phyloP scores from a whole-genome alignment of 2,329 filamentous ascomycete species.

The Penicillium sp. region DNA sequence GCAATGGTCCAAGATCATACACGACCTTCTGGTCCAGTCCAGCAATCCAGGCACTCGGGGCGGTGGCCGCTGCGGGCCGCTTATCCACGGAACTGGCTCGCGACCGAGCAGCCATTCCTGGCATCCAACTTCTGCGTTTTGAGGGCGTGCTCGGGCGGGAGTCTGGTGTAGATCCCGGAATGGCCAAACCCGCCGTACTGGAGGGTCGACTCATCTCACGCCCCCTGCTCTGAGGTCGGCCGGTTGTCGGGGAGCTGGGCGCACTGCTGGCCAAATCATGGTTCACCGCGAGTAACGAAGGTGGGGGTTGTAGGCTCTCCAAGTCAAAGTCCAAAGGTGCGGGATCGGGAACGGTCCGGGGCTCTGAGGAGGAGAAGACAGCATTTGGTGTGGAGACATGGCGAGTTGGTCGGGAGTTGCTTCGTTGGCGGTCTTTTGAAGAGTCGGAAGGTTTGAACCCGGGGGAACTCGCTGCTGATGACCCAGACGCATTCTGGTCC shows the following conservation, averaged over 20 bases:
- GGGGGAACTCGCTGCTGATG: slow-evolving; percentile 26
- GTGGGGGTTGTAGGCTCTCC: slow-evolving; percentile 39
- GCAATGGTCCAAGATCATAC: slow-evolving; percentile 55
- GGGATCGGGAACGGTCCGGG: slow-evolving; percentile 23
- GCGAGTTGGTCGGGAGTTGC: slow-evolving; percentile 34
- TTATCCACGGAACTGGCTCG: slow-evolving; percentile 35
- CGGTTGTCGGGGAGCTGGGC: slow-evolving; percentile 31
- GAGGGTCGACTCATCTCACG: slow-evolving; percentile 36
- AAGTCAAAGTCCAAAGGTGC: slow-evolving; percentile 31
- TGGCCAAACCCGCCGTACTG: slow-evolving; percentile 35
- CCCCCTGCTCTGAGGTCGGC: slow-evolving; percentile 38
- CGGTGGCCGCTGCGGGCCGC: slow-evolving; percentile 28
- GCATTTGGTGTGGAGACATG: slow-evolving; percentile 36
- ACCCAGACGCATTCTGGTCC: slow-evolving; percentile 30
- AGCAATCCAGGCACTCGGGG: slow-evolving; percentile 57
- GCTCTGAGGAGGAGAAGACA: slow-evolving; percentile 23
- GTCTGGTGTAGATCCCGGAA: slow-evolving; percentile 34
- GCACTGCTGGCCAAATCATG: slow-evolving; percentile 37
- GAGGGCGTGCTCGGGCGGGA: slow-evolving; percentile 36
- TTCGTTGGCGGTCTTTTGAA: slow-evolving; percentile 29
- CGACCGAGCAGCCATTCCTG: slow-evolving; percentile 42
- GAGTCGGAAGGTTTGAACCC: slow-evolving; percentile 18
- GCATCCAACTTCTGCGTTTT: slow-evolving; percentile 48
- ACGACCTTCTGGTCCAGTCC: slow-evolving; percentile 56
- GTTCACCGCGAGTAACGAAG: slow-evolving; percentile 40